Percentiles rank a stretch among this genome's conserved stretches.
Conservation (phyloP, 495 filamentous ascomycete species). For the Penicillium ucsense region DNA sequence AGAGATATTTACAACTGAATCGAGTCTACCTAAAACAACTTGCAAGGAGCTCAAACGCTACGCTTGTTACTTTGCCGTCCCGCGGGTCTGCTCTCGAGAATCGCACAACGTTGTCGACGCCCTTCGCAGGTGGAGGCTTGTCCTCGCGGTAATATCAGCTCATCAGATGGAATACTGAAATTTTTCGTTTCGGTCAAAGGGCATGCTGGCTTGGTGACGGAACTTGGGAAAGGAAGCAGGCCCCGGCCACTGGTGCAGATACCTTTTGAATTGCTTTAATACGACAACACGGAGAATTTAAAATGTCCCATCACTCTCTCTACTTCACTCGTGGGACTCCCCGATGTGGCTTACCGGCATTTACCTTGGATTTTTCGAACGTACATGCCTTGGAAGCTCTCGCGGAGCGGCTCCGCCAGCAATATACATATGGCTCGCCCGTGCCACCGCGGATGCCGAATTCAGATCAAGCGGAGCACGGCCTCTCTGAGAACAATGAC, state of each 20-base stretch:
- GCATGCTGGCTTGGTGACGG: neutral
- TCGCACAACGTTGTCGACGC: no score
- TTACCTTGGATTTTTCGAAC: neutral
- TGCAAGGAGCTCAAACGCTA: no score
- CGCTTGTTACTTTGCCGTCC: no score
- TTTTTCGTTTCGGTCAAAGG: neutral
- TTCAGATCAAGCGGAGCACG: neutral
- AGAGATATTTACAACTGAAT: no score
- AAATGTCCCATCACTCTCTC: neutral
- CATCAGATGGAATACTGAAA: no score
- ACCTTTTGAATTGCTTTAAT: no score
- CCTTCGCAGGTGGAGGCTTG: neutral
- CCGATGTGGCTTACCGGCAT: neutral
- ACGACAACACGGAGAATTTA: no score
- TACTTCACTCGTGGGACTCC: neutral
- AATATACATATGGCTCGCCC: constrained; percentile 7
- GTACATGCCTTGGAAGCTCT: neutral
- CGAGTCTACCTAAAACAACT: no score
- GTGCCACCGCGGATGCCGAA: neutral
- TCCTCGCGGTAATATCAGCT: no score
- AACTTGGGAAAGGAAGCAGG: no score
- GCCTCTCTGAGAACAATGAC: constrained; percentile 6
- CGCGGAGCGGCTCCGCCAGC: constrained; percentile 9
- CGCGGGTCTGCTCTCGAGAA: no score
- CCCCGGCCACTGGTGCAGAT: no score